phyloP scores from a whole-genome alignment of 306 rosid genomes.

The Trifolium subterraneum region DNA sequence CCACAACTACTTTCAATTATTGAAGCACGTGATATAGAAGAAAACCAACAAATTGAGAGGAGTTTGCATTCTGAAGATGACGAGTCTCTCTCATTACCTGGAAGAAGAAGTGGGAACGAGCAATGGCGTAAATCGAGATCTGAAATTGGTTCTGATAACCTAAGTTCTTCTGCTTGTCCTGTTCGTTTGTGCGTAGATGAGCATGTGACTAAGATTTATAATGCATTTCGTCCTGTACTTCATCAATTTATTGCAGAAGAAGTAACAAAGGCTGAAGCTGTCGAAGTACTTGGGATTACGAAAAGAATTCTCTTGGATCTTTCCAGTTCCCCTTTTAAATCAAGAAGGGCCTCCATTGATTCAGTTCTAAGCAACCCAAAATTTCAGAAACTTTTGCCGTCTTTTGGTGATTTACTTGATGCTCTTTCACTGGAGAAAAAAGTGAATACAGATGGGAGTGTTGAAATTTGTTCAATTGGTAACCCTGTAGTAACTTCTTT shows the following conservation, averaged over 20 bases:
- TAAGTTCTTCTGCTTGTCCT: slow-evolving; percentile 70
- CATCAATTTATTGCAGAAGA: slow-evolving; percentile 60
- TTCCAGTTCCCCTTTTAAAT: slow-evolving; percentile 64
- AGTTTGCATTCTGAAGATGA: slow-evolving; percentile 60
- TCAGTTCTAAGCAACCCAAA: slow-evolving; percentile 45
- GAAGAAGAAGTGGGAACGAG: slow-evolving; percentile 88
- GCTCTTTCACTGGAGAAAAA: slow-evolving; percentile 66
- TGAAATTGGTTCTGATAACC: slow-evolving; percentile 70
- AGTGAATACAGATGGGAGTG: slow-evolving; percentile 60
- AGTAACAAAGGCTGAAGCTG: slow-evolving; percentile 55
- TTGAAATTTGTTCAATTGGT: slow-evolving; percentile 71
- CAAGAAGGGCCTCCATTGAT: slow-evolving; percentile 64
- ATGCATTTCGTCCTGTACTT: slow-evolving; percentile 70
- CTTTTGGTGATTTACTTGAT: slow-evolving; percentile 61
- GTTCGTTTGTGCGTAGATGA: slow-evolving; percentile 80
- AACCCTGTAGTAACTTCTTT: slow-evolving; percentile 70
- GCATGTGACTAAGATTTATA: slow-evolving; percentile 76
- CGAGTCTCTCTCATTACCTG: slow-evolving; percentile 75
- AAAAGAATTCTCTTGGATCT: slow-evolving; percentile 58
- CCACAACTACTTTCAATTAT: slow-evolving; percentile 63
- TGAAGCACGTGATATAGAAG: slow-evolving; percentile 71
- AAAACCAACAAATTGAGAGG: slow-evolving; percentile 66
- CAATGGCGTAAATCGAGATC: slow-evolving; percentile 90
- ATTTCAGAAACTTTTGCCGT: slow-evolving; percentile 61
- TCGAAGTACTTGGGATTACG: slow-evolving; percentile 60